phyloP scores from a whole-genome alignment of 164 flowering plant species.

The Saururus chinensis region DNA sequence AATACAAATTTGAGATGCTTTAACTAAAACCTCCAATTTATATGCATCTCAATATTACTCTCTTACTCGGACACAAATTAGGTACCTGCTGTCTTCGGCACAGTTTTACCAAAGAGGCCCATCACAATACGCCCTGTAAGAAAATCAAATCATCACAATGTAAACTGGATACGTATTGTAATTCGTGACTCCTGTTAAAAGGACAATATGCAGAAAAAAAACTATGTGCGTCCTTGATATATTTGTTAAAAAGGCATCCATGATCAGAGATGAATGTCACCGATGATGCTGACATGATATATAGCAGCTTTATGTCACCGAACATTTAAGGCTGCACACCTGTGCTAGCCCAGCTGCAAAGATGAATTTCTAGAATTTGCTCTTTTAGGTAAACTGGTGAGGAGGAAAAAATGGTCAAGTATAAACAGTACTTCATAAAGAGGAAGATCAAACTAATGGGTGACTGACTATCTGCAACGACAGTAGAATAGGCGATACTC shows the following conservation, averaged over 20 bases:
- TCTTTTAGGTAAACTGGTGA: too few relatives aligned
- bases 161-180: neutral
- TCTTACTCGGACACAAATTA: too few relatives aligned
- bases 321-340: too few relatives aligned
- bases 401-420: too few relatives aligned
- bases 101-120: conserved; percentile 80
- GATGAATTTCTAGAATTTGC: too few relatives aligned
- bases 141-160: neutral
- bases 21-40: too few relatives aligned
- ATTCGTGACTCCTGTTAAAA: neutral
- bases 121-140: conserved; percentile 64
- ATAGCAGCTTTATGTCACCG: too few relatives aligned
- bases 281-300: neutral
- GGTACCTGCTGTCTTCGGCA: conserved; percentile 70
- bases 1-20: too few relatives aligned
- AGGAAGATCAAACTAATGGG: neutral
- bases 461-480: too few relatives aligned
- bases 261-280: neutral
- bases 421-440: too few relatives aligned
- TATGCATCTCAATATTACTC: too few relatives aligned
- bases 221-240: neutral
- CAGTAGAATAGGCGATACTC: neutral
- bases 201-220: neutral
- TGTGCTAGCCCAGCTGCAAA: too few relatives aligned
- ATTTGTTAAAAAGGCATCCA: neutral